A percentile compares a stretch with the other conserved stretches of the same genome.
phyloP scores from a whole-genome alignment of 2,329 filamentous ascomycete genomes.

The Exophiala lecanii-corni region DNA sequence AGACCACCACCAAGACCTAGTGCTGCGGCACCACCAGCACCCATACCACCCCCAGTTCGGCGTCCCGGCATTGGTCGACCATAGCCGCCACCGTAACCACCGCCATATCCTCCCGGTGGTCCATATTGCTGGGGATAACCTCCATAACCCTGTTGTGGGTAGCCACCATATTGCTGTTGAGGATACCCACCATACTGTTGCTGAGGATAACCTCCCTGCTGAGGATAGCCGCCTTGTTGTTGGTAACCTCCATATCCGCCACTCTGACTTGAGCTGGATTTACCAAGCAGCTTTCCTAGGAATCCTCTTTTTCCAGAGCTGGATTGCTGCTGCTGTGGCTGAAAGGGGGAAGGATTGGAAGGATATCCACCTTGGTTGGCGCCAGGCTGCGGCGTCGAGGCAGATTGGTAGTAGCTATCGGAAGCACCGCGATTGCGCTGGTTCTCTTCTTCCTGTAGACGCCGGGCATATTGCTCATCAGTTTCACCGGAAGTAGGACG shows the following conservation, averaged over 20 bases:
- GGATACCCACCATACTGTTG: slow-evolving; percentile 16
- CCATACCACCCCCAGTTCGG: slow-evolving; percentile 45
- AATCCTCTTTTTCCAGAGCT: slow-evolving; percentile 39
- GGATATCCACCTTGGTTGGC: slow-evolving; percentile 23
- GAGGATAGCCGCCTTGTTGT: slow-evolving; percentile 29
- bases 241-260: slow-evolving; percentile 21
- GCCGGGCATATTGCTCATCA: slow-evolving; percentile 69
- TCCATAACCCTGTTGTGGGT: slow-evolving; percentile 26
- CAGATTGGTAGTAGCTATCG: slow-evolving; percentile 44
- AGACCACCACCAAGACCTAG: slow-evolving; percentile 77
- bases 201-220: slow-evolving; percentile 9
- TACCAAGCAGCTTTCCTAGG: slow-evolving; percentile 51
- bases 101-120: slow-evolving; percentile 27
- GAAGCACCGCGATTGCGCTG: slow-evolving; percentile 34
- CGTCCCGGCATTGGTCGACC: slow-evolving; percentile 42
- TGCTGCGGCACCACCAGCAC: slow-evolving; percentile 68
- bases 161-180: slow-evolving; percentile 19
- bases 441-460: slow-evolving; percentile 80
- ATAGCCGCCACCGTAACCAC: slow-evolving; percentile 31
- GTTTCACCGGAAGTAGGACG: slow-evolving; percentile 45
- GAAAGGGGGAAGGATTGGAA: slow-evolving; percentile 39
- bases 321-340: slow-evolving; percentile 29
- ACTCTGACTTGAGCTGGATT: slow-evolving; percentile 26
- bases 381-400: slow-evolving; percentile 14
- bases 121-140: slow-evolving; percentile 21